Evolutionary conservation across 2,329 filamentous ascomycete genomes (phyloP).

Genomic region (Penicillium sp.): DNA sequence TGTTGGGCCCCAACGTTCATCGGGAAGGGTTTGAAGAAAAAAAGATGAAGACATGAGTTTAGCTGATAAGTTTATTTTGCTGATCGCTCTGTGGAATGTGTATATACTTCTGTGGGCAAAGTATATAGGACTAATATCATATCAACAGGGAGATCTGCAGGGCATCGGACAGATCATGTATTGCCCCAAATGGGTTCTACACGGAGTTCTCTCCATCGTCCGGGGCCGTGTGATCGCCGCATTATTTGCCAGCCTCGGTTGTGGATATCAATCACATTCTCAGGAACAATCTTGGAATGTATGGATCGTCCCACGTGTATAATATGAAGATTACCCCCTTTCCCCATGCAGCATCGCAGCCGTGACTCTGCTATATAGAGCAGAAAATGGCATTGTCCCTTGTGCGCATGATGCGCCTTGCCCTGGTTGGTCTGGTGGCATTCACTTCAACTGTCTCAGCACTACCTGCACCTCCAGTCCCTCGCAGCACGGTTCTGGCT

Average conservation of each 20-base stretch:
- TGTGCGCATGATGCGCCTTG: conserved; percentile 5
- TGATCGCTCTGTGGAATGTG: not conserved
- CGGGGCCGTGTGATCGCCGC: not conserved
- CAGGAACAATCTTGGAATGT: not conserved
- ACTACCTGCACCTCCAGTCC: not conserved
- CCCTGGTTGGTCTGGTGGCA: not conserved
- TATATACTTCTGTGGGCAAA: not conserved
- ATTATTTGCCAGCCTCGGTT: conserved; percentile 3
- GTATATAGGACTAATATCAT: not conserved
- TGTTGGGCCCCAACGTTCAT: not conserved
- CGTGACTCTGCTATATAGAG: not conserved
- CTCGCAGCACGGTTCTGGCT: not conserved
- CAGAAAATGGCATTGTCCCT: conserved; percentile 2
- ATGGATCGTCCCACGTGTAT: not conserved
- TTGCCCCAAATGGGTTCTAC: not conserved
- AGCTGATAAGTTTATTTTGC: not conserved
- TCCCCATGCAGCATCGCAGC: not conserved
- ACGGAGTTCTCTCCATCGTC: not conserved
- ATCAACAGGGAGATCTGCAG: not conserved
- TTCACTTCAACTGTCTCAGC: conserved; percentile 3
- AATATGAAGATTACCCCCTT: not conserved
- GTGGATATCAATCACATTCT: conserved; percentile 3
- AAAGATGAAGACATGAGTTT: not conserved
- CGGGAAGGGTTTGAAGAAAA: not conserved
- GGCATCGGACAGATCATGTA: not conserved